Evolutionary conservation across 345 rosid species (phyloP).

Genomic region (Raphanus sativus): DNA sequence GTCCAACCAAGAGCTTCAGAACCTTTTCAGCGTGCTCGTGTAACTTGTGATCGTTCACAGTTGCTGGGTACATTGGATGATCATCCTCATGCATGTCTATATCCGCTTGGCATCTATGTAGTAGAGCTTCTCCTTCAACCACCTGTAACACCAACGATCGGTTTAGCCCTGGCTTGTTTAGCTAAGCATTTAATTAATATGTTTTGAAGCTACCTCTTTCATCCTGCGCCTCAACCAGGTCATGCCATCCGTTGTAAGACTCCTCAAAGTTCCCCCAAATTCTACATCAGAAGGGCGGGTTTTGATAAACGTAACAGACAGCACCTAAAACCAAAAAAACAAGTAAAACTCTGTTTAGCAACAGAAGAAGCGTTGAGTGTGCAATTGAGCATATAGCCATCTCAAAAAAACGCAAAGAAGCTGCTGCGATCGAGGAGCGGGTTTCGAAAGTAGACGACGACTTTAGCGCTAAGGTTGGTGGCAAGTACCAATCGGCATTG

Average conservation of each 20-base stretch:
- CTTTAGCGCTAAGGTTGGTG: not conserved
- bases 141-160: slow-evolving; percentile 47
- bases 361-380: not conserved
- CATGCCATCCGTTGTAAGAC: slow-evolving; percentile 80
- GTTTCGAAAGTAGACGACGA: not conserved
- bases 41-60: slow-evolving; percentile 59
- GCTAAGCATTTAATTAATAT: not conserved
- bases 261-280: slow-evolving; percentile 87
- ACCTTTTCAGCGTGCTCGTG: slow-evolving; percentile 52
- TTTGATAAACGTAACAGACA: slow-evolving; percentile 69
- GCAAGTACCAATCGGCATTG: not conserved
- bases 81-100: slow-evolving; percentile 50
- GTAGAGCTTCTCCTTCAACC: slow-evolving; percentile 61
- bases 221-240: slow-evolving; percentile 55
- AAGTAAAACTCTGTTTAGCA: not conserved
- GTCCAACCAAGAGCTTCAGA: slow-evolving; percentile 56
- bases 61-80: slow-evolving; percentile 62
- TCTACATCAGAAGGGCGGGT: slow-evolving; percentile 63
- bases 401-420: not conserved
- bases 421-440: not conserved
- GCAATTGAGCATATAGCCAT: slow-evolving; percentile 18
- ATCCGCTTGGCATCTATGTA: slow-evolving; percentile 61
- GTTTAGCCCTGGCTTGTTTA: not conserved
- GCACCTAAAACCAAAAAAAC: slow-evolving; percentile 54
- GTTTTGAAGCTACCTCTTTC: slow-evolving; percentile 55